These are phyloP conservation scores for Irpex sp. DNA, from an alignment of 1,284 basidiomycete species.

Conservation along the genomic window DNA sequence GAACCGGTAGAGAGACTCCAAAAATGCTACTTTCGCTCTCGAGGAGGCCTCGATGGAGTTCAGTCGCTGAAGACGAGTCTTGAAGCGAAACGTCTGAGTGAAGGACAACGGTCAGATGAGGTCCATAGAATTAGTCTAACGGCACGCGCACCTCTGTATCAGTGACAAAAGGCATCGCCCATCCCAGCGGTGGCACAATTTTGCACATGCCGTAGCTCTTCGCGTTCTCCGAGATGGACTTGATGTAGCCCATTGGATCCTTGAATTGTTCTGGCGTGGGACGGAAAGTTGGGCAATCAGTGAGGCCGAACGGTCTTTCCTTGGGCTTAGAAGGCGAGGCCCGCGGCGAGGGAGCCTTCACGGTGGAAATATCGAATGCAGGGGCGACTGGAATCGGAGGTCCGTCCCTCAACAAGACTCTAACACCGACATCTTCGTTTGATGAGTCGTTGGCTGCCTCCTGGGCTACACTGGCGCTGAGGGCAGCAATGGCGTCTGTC, in stretches of 20 bases:
- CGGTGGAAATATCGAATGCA: constrained; percentile 60
- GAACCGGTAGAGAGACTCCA: constrained; percentile 94
- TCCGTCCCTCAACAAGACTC: constrained; percentile 35
- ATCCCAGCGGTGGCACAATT: constrained; percentile 89
- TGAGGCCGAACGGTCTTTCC: constrained; percentile 77
- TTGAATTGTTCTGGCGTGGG: constrained; percentile 89
- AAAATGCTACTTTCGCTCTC: constrained; percentile 93
- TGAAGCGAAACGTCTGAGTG: constrained; percentile 84
- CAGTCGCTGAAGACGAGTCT: constrained; percentile 90
- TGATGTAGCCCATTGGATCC: constrained; percentile 96
- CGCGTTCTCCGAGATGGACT: constrained; percentile 75
- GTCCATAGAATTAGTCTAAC: constrained; percentile 20
- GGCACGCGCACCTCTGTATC: constrained; percentile 76
- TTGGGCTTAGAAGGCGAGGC: constrained; percentile 35
- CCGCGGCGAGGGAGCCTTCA: constrained; percentile 62
- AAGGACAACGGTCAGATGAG: constrained; percentile 21
- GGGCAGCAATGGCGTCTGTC: constrained; percentile 75
- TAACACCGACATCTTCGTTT: constrained; percentile 22
- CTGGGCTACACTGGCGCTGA: constrained; percentile 53
- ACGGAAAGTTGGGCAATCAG: constrained; percentile 89
- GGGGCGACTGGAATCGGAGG: constrained; percentile 58
- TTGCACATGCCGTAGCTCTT: constrained; percentile 91
- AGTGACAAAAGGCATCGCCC: constrained; percentile 97
- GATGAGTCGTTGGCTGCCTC: constrained; percentile 28
- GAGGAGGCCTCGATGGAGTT: constrained; percentile 98